A percentile compares a stretch with the other conserved stretches of the same genome.
Evolutionary conservation across 2,329 filamentous ascomycete genomes (phyloP).

Genomic region (Apiospora hydei): DNA sequence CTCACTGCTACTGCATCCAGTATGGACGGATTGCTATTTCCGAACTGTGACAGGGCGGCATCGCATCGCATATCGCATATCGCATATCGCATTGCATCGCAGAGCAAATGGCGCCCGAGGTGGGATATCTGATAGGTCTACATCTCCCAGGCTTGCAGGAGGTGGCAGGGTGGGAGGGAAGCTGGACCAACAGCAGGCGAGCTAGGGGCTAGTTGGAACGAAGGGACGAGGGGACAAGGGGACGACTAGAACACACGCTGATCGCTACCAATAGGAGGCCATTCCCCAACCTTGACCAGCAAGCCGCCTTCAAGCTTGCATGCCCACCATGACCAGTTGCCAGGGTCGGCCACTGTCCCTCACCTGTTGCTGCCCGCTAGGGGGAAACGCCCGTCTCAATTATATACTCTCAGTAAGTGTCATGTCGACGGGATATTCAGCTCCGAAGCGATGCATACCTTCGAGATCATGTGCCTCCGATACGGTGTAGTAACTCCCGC

Average conservation of each 20-base stretch:
- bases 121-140: constrained; percentile 2
- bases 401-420: not conserved
- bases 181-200: constrained; percentile 14
- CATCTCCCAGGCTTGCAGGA: not conserved
- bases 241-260: not conserved
- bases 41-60: constrained; percentile 13
- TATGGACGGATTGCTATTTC: not conserved
- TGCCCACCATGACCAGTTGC: constrained; percentile 3
- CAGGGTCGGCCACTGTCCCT: not conserved
- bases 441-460: not conserved
- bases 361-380: not conserved
- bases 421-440: not conserved
- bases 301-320: constrained; percentile 15
- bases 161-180: constrained; percentile 3
- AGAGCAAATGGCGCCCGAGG: not conserved
- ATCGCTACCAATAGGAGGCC: not conserved
- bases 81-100: constrained; percentile 8
- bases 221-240: not conserved
- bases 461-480: not conserved
- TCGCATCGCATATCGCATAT: constrained; percentile 14
- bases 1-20: no score
- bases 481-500: not conserved
- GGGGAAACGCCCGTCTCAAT: not conserved
- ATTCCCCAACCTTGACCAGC: not conserved
- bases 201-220: constrained; percentile 15